A percentile compares a stretch with the other conserved stretches of the same genome.
phyloP scores from a whole-genome alignment of 1,139 yeast genomes.

The Magnusiomyces ingens region DNA sequence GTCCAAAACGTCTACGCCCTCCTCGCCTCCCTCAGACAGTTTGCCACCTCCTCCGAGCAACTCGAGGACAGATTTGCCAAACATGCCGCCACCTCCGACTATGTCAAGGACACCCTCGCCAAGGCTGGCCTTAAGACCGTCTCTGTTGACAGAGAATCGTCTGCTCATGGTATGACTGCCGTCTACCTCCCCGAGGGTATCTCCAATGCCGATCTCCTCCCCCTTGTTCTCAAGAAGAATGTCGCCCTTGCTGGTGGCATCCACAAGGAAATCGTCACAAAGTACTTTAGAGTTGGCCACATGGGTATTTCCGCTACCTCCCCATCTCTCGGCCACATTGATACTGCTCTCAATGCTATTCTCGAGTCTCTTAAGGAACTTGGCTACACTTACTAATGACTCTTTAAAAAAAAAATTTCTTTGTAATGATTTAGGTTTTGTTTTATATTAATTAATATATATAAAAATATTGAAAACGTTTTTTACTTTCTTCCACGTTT shows the following conservation, averaged over 20 bases:
- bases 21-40: slow-evolving; percentile 68
- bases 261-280: slow-evolving; percentile 70
- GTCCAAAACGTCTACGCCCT: slow-evolving; percentile 80
- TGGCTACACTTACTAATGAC: slow-evolving; percentile 11
- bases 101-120: slow-evolving; percentile 53
- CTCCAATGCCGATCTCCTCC: slow-evolving; percentile 57
- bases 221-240: slow-evolving; percentile 58
- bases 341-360: slow-evolving; percentile 11
- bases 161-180: slow-evolving; percentile 87
- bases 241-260: slow-evolving; percentile 87
- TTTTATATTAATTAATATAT: not conserved
- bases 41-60: slow-evolving; percentile 46
- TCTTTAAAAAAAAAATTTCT: not conserved
- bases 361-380: slow-evolving; percentile 10
- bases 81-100: slow-evolving; percentile 56
- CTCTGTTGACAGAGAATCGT: slow-evolving; percentile 50
- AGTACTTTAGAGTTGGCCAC: slow-evolving; percentile 91
- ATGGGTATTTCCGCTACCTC: slow-evolving; percentile 69
- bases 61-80: slow-evolving; percentile 56
- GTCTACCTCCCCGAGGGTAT: slow-evolving; percentile 75
- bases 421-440: not conserved
- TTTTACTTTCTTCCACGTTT: not conserved
- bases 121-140: slow-evolving; percentile 61
- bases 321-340: slow-evolving; percentile 18
- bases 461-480: not conserved